Evolutionary conservation across 164 flowering plant genomes (phyloP), one percentile per base, ranked within the genome.

Genomic region (Magnolia kwangsiensis): DNA sequence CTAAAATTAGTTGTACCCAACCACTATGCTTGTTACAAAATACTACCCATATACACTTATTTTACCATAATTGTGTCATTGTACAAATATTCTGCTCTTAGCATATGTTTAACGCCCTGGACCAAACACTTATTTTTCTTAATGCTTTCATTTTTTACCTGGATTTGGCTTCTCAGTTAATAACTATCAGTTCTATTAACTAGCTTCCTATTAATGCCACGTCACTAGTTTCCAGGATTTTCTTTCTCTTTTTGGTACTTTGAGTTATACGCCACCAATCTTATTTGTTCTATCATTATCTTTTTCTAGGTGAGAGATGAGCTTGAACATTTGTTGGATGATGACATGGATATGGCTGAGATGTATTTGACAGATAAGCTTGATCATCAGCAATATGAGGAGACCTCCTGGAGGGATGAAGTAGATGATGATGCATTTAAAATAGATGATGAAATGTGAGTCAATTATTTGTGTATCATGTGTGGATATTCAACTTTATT

Each of bases 341-440:
- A 87, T 80, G 89, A 87, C 75, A 80, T 80, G 78, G 89, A 87
- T 74, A 87, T 87, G 89, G 89, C 85, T 7, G 88, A 84, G 78
- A 87, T 87, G 89, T 87, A 85, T 80, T 81, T 87, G 80, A 87
- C 89, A n/a, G 85, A 87, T 29, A 87, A 87, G 84, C 88, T 87
- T 72, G 78, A 61, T 61, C 73, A 67, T 11, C 80, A 74, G 24
- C 71, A 69, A 61, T 51, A 67, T 8, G 84, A 76, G 10, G 82
- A 81, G 29, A 29, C 69, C 51, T 74, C 78, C n/a, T 65, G 50
- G 69, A 74, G 63, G 70, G 83, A 78, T 68, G 85, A 82, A 72
- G 9, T 70, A 37, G 66, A 67, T 69, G 68, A 79, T 69, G 72
- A 61, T 55, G 82, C 31, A 59, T 58, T n/a, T 67, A 80, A 79